Percentiles rank a stretch among this genome's conserved stretches.
These are phyloP conservation scores for Neofusicoccum laricinum DNA, from an alignment of 2,329 filamentous ascomycete species.

Conservation along the genomic window DNA sequence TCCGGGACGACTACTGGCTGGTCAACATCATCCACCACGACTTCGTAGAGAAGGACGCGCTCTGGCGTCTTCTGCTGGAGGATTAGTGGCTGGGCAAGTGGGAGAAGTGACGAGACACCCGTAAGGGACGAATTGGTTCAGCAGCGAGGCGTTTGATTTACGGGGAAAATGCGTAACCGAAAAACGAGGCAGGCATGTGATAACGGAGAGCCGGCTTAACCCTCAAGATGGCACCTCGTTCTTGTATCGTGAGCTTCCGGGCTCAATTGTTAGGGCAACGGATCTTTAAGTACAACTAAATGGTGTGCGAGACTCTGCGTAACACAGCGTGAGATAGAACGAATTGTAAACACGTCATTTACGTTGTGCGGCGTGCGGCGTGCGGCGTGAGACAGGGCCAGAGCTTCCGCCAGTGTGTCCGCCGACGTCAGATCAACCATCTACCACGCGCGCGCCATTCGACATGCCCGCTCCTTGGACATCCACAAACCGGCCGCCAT, in stretches of 20 bases:
- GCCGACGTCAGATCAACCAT: not conserved
- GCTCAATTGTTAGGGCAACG: too few species aligned
- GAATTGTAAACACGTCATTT: too few species aligned
- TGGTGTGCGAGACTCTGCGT: too few species aligned
- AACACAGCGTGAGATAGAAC: too few species aligned
- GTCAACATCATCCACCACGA: conserved; percentile 88
- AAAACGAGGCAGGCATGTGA: not conserved
- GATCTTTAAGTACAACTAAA: too few species aligned
- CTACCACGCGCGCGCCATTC: not conserved
- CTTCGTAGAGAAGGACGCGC: conserved; percentile 65
- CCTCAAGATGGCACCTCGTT: too few species aligned
- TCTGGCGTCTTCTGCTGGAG: conserved; percentile 65
- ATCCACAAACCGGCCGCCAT: not conserved
- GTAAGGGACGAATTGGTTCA: not conserved
- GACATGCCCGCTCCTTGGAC: not conserved
- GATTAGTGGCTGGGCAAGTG: conserved; percentile 1
- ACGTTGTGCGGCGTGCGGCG: too few species aligned
- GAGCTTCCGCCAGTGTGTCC: not conserved
- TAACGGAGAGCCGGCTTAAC: not conserved
- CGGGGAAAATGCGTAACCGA: not conserved
- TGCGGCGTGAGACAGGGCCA: too few species aligned
- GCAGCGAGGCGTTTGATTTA: not conserved
- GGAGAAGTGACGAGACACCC: not conserved
- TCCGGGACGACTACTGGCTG: conserved; percentile 74
- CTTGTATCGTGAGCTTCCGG: too few species aligned